Base-by-base conservation (phyloP, 352 stramenopile genomes). In the Phytophthora chlamydospora region DNA sequence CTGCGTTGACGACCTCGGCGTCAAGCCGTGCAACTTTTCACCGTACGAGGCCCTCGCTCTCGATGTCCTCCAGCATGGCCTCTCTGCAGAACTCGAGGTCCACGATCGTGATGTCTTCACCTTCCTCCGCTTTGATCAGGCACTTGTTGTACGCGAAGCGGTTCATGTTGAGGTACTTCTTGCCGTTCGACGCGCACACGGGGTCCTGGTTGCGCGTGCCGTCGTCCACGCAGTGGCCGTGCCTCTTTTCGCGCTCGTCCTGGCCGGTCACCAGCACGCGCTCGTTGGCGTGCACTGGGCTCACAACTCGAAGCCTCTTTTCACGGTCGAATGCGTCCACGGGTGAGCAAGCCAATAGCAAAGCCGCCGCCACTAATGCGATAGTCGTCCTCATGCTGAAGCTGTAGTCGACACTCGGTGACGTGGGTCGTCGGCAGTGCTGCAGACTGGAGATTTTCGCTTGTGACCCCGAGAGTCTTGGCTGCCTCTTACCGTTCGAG, bases 121-220 rank as follows among this genome's bases (percentile, higher is more conserved):
- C 64, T 0, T 73, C 48, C 21, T 75, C 51, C 16, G 52, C 50
- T 21, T 68, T 47, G n/a, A 68, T 59, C 32, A 81, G 53, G 51
- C 78, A 88, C 56, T 84, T 66, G 19, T 83, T 71, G 72, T 83
- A 86, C 44, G 34, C 11, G 42, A 75, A 81, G 44, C 81, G 69
- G 44, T 78, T 83, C 57, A 58, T 63, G 61, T 88, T 88, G 49
- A 58, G 49, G 49, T 85, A 79, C 32, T 76, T 67, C 34, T 73
- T 78, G 58, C 78, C 76, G 55, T 88, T 78, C 27, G 76, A 81
- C 14, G 49, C 76, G 46, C 78, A 88, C 33, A 86, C 74, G 2
- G 61, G 68, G 9, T 70, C 64, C 24, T 72, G 48, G 13, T 83
- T 70, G 38, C 78, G 71, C 45, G 69, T 83, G 55, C 78, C 81